These are phyloP conservation scores for Vinca minor DNA, from an alignment of 257 asterid species.

Conservation along the genomic window DNA sequence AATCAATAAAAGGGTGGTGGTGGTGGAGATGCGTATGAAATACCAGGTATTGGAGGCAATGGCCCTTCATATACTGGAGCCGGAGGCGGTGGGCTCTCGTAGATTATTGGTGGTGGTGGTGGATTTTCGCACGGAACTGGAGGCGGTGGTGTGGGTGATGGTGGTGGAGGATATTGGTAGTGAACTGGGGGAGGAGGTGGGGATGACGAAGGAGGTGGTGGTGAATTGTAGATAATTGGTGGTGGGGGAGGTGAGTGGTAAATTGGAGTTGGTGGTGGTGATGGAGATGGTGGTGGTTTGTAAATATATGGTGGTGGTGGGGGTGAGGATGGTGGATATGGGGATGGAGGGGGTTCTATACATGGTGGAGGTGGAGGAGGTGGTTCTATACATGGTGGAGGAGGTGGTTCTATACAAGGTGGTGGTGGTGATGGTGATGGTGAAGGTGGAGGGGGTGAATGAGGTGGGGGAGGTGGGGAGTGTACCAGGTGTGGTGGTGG, in stretches of 20 bases:
- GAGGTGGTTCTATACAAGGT: slow-evolving; percentile 9
- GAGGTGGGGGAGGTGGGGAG: slow-evolving; percentile 43
- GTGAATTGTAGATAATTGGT: slow-evolving; percentile 34
- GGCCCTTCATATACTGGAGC: slow-evolving; percentile 73
- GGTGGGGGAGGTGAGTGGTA: slow-evolving; percentile 31
- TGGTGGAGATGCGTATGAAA: slow-evolving; percentile 83
- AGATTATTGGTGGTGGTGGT: slow-evolving; percentile 17
- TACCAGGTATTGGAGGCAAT: slow-evolving; percentile 59
- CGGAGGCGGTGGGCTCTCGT: slow-evolving; percentile 51
- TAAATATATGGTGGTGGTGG: slow-evolving; percentile 33
- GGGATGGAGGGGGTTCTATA: slow-evolving; percentile 25
- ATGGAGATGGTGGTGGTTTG: slow-evolving; percentile 41
- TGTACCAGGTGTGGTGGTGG: slow-evolving; percentile 29
- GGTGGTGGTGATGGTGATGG: slow-evolving; percentile 55
- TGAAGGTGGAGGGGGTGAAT: slow-evolving; percentile 34
- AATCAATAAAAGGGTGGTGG: slow-evolving; percentile 90
- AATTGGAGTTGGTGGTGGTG: slow-evolving; percentile 35
- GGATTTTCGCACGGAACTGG: slow-evolving; percentile 16
- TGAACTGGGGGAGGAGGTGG: slow-evolving; percentile 31
- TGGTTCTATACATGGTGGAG: too few relatives aligned
- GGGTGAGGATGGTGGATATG: slow-evolving; percentile 29
- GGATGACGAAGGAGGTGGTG: slow-evolving; percentile 41
- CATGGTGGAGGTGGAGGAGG: slow-evolving; percentile 34
- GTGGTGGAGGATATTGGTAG: slow-evolving; percentile 23
- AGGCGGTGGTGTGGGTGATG: slow-evolving; percentile 29